Evolutionary conservation across 202 grass and related monocot genomes (phyloP), one percentile per base, ranked within the genome.

Genomic region (Dendrocalamus latiflorus): DNA sequence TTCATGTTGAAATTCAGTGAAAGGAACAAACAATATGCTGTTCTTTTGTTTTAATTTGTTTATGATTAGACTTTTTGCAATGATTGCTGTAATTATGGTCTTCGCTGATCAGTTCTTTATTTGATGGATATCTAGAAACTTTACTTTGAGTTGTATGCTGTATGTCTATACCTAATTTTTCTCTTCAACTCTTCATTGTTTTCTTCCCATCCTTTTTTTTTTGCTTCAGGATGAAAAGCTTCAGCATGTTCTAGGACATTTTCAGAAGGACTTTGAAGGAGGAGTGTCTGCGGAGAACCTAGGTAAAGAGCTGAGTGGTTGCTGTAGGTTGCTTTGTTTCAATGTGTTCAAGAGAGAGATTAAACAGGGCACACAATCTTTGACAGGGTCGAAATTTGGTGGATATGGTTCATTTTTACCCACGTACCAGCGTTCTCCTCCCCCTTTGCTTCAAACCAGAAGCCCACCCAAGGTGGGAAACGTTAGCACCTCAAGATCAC

Each of bases 371-470:
- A n/a, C 53, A 71, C 9, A 72, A 70, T 83, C 77, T 83, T 53
- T 78, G 53, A 83, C 79, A 97, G 94, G 94, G 60, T 75, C 94
- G 6, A 94, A 97, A 92, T 91, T 85, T 89, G 94, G 88, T 78
- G 91, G 84, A 39, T 97, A 97, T 72, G 94, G 94, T 76, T 94
- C 94, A 39, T 97, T 94, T 86, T 89, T 97, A 55, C 91, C 94
- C 16, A 80, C 89, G 42, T 82, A 91, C 57, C 90, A 91, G 59
- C 84, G 48, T 37, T 92, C 94, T 80, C 86, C 93, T 89, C 78
- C 87, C 16, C 61, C 77, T 83, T 75, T 91, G 25, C 34, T 61
- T 78, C 91, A 86, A 86, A 64, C 88, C 15, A 87, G 75, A 88
- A 83, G 83, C 81, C 20, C n/a, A n/a, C n/a, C n/a, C n/a, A n/a